Conservation (phyloP, 2,329 filamentous ascomycete species). For the Trichoderma brevicompactum region DNA sequence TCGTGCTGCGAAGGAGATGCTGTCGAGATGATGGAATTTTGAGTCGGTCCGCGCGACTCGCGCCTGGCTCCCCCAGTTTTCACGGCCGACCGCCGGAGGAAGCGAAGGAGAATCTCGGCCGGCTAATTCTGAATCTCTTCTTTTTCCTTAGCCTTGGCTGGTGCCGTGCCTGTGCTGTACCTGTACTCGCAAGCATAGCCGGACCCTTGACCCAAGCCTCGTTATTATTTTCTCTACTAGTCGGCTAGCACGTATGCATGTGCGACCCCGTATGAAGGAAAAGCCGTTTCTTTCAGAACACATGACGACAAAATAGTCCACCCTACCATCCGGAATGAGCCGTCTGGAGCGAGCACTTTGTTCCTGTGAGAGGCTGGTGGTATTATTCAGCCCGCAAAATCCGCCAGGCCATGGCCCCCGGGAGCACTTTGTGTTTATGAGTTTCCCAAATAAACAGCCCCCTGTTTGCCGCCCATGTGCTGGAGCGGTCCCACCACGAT, state of each 20-base stretch:
- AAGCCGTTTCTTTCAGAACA: slow-evolving; percentile 19
- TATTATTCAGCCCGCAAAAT: slow-evolving; percentile 22
- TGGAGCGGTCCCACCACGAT: slow-evolving; percentile 12
- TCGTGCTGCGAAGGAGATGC: not conserved
- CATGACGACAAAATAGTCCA: slow-evolving; percentile 17
- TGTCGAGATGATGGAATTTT: slow-evolving; percentile 1
- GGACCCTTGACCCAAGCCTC: slow-evolving; percentile 12
- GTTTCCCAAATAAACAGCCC: slow-evolving; percentile 12
- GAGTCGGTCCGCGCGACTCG: slow-evolving; percentile 22
- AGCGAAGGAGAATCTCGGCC: slow-evolving; percentile 21
- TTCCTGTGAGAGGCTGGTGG: slow-evolving; percentile 5
- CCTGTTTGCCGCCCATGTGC: slow-evolving; percentile 25
- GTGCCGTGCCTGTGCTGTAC: not conserved
- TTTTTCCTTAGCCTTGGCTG: not conserved
- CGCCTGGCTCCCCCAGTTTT: slow-evolving; percentile 15
- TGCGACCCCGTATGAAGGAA: slow-evolving; percentile 8
- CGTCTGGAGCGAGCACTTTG: not conserved
- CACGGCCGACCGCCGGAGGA: slow-evolving; percentile 27
- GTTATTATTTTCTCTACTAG: slow-evolving; percentile 1
- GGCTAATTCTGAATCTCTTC: slow-evolving; percentile 19
- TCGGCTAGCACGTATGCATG: slow-evolving; percentile 8
- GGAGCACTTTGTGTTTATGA: not conserved
- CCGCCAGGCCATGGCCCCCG: slow-evolving; percentile 3
- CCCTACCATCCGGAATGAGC: slow-evolving; percentile 20
- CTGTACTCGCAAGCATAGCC: slow-evolving; percentile 4